Evolutionary conservation across 2,329 filamentous ascomycete genomes (phyloP).

Genomic region (Periconia macrospinosa): DNA sequence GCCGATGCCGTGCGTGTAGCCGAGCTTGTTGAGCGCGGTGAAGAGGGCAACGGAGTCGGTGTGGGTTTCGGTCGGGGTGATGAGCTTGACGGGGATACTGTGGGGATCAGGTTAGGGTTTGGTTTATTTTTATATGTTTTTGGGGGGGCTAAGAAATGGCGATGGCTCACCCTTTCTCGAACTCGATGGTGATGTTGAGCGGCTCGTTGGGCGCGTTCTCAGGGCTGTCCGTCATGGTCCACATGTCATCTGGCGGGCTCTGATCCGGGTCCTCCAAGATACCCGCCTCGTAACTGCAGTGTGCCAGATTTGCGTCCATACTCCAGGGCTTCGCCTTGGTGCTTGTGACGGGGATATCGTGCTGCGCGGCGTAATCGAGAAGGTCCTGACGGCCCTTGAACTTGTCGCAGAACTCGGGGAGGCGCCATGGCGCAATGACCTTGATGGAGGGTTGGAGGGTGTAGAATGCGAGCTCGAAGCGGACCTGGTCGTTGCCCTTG

Average conservation of each 20-base stretch:
- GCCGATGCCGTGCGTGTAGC: constrained; percentile 72
- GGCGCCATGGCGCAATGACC: constrained; percentile 75
- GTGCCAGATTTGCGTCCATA: constrained; percentile 71
- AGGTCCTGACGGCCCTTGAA: constrained; percentile 74
- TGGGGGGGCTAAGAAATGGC: background rate
- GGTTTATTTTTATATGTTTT: background rate
- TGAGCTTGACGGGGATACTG: constrained; percentile 66
- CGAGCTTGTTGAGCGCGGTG: constrained; percentile 70
- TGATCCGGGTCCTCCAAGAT: constrained; percentile 68
- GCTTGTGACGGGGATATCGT: constrained; percentile 70
- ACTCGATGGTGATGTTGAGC: constrained; percentile 70
- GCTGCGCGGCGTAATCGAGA: constrained; percentile 68
- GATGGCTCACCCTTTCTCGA: constrained; percentile 62
- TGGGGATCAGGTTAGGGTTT: background rate
- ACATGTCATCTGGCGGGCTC: constrained; percentile 76
- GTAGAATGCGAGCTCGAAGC: constrained; percentile 66
- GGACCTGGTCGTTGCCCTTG: constrained; percentile 65
- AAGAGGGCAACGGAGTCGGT: constrained; percentile 75
- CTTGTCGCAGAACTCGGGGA: constrained; percentile 69
- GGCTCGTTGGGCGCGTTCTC: constrained; percentile 70
- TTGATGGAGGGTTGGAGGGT: constrained; percentile 66
- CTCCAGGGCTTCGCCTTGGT: constrained; percentile 74
- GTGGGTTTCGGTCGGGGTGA: constrained; percentile 59
- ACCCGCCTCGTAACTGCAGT: constrained; percentile 80
- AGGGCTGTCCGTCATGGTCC: constrained; percentile 73